Percentiles rank a stretch among this genome's conserved stretches.
Conservation (phyloP, 2,329 filamentous ascomycete species). For the Epichloe gansuensis region DNA sequence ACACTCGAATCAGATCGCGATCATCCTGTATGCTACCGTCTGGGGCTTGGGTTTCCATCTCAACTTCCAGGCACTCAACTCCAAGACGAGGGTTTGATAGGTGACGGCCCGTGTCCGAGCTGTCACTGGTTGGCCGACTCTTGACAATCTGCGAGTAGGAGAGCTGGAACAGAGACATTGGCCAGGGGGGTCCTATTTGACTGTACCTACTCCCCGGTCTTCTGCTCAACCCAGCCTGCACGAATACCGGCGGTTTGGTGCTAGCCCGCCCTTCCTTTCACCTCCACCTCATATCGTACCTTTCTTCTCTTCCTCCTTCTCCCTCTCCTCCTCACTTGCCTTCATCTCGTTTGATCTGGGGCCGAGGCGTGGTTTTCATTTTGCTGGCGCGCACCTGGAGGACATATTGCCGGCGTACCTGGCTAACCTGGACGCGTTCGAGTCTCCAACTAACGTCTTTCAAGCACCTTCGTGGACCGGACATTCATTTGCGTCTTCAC, state of each 20-base stretch:
- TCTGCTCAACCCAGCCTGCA: slow-evolving; percentile 7
- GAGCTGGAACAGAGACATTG: slow-evolving; percentile 13
- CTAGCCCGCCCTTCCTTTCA: slow-evolving; percentile 3
- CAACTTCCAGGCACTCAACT: background rate
- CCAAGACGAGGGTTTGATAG: background rate
- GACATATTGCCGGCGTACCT: background rate
- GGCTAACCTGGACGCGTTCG: background rate
- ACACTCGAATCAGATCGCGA: too few relatives aligned
- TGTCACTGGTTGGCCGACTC: slow-evolving; percentile 1
- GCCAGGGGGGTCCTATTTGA: slow-evolving; percentile 8
- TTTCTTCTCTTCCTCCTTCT: slow-evolving; percentile 3
- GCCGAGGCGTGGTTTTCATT: background rate
- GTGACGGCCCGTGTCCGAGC: slow-evolving; percentile 1
- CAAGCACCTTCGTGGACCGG: background rate
- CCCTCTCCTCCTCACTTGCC: background rate
- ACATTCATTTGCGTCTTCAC: background rate
- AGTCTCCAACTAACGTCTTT: background rate
- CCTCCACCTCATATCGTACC: slow-evolving; percentile 5
- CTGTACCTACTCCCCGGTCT: slow-evolving; percentile 5
- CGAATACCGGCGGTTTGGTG: slow-evolving; percentile 6
- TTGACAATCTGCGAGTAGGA: slow-evolving; percentile 10
- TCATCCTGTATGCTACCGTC: background rate
- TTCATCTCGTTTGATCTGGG: background rate
- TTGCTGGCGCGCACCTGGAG: background rate
- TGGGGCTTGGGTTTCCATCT: background rate